phyloP scores from a whole-genome alignment of 768 basidiomycete species.

The Tubosaeta brunneosetosa region DNA sequence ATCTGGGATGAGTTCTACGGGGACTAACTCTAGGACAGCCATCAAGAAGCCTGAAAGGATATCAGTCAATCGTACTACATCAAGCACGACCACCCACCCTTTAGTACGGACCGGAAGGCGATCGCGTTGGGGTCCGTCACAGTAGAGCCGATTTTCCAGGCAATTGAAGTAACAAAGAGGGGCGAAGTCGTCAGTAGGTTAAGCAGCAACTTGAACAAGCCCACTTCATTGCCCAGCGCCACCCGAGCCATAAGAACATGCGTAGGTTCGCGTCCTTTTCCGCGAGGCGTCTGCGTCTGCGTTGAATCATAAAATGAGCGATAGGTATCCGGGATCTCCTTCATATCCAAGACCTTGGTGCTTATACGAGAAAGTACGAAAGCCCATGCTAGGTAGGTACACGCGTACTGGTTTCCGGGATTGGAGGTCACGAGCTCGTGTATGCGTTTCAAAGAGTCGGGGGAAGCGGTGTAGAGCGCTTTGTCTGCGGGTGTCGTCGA shows the following conservation, averaged over 20 bases:
- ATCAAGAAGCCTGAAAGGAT: conserved; percentile 62
- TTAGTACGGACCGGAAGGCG: conserved; percentile 76
- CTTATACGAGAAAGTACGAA: conserved; percentile 69
- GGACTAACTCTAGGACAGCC: conserved; percentile 66
- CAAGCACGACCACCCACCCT: conserved; percentile 48
- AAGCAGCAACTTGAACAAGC: conserved; percentile 54
- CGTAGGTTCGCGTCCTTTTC: conserved; percentile 55
- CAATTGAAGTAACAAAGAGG: conserved; percentile 67
- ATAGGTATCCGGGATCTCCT: conserved; percentile 53
- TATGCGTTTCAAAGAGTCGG: conserved; percentile 57
- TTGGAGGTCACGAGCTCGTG: conserved; percentile 64
- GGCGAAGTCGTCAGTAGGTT: conserved; percentile 65
- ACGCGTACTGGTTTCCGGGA: conserved; percentile 58
- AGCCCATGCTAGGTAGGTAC: conserved; percentile 79
- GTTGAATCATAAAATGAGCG: conserved; percentile 51
- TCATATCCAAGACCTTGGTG: conserved; percentile 39
- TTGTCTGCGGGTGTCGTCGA: conserved; percentile 45
- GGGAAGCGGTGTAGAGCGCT: conserved; percentile 56
- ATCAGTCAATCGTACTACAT: conserved; percentile 1
- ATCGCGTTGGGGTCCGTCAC: conserved; percentile 74
- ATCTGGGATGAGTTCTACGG: conserved; percentile 72
- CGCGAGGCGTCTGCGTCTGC: conserved; percentile 36
- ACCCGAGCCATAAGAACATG: conserved; percentile 55
- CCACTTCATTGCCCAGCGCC: conserved; percentile 54
- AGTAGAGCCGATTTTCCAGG: conserved; percentile 64